Evolutionary conservation across 2,329 filamentous ascomycete species (phyloP).

Genomic region (Diaporthe citriasiana): DNA sequence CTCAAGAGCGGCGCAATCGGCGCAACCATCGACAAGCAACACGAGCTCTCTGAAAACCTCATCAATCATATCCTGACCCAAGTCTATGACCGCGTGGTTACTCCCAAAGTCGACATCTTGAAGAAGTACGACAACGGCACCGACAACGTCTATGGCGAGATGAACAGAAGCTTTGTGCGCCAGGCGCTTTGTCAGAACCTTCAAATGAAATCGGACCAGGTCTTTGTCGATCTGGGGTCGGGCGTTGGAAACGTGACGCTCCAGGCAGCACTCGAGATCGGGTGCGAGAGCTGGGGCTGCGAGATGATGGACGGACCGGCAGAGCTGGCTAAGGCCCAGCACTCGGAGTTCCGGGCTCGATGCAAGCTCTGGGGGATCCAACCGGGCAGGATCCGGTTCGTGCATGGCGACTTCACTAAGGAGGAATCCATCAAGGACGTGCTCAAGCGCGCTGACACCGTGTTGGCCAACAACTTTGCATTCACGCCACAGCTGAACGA

Average conservation of each 20-base stretch:
- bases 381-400: constrained; percentile 83
- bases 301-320: constrained; percentile 96
- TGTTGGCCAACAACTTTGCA: constrained; percentile 97
- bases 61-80: constrained; percentile 88
- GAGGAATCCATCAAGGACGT: constrained; percentile 78
- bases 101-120: constrained; percentile 86
- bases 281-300: constrained; percentile 95
- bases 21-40: constrained; percentile 77
- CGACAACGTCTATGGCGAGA: constrained; percentile 95
- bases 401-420: constrained; percentile 86
- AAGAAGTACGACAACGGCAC: constrained; percentile 90
- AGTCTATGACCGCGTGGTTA: constrained; percentile 92
- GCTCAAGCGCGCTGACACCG: constrained; percentile 89
- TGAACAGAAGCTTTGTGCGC: constrained; percentile 86
- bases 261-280: constrained; percentile 92
- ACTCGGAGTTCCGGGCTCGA: constrained; percentile 85
- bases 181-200: constrained; percentile 84
- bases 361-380: constrained; percentile 91
- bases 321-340: constrained; percentile 83
- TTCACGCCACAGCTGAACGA: constrained; percentile 92
- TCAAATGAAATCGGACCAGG: constrained; percentile 82
- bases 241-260: constrained; percentile 96
- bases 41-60: constrained; percentile 78
- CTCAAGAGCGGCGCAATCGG: constrained; percentile 80
- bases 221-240: constrained; percentile 95